Evolutionary conservation across 768 basidiomycete genomes (phyloP).

Genomic region (Xerocomellus dryophilus): DNA sequence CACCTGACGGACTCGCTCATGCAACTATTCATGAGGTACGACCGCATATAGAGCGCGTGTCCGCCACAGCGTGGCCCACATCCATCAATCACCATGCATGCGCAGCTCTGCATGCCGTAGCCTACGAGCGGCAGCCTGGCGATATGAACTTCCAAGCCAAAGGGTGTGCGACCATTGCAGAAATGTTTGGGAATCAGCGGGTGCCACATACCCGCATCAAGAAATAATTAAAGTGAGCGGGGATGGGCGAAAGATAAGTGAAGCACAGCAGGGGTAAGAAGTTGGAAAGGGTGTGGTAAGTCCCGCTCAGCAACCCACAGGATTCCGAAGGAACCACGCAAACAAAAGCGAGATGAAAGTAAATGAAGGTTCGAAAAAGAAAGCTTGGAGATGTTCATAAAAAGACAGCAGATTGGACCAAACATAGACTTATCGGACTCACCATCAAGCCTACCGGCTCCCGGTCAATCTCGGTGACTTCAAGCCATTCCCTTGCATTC

Average conservation of each 20-base stretch:
- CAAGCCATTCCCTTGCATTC: constrained; percentile 34
- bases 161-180: constrained; percentile 4
- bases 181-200: constrained; percentile 6
- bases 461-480: constrained; percentile 31
- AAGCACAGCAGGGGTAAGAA: constrained; percentile 1
- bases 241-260: constrained; percentile 3
- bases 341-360: constrained; percentile 13
- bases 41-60: constrained; percentile 19
- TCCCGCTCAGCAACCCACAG: constrained; percentile 9
- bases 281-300: constrained; percentile 7
- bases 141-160: constrained; percentile 17
- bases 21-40: constrained; percentile 11
- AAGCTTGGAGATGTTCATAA: not conserved
- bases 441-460: constrained; percentile 27
- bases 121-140: constrained; percentile 13
- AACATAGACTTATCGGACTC: constrained; percentile 18
- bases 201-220: constrained; percentile 16
- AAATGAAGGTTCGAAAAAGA: constrained; percentile 3
- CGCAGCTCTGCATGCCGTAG: constrained; percentile 27
- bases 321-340: constrained; percentile 4
- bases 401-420: not conserved
- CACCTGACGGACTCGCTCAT: constrained; percentile 17
- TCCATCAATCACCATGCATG: constrained; percentile 31
- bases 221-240: constrained; percentile 6
- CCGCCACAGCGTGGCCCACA: constrained; percentile 22